phyloP scores from a whole-genome alignment of 306 rosid species.

The Vigna trinervia region DNA sequence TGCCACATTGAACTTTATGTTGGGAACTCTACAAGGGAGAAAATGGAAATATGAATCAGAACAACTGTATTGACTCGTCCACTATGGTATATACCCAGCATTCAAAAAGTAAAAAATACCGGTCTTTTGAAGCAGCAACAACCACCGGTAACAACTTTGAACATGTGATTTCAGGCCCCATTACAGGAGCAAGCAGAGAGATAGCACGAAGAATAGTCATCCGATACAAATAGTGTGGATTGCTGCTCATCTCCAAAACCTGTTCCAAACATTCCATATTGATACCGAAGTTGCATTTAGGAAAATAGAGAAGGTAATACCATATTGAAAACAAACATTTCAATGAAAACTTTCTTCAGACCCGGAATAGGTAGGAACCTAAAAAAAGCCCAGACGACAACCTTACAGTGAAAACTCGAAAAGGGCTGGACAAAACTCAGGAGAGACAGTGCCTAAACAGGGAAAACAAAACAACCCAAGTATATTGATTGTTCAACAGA shows the following conservation, averaged over 20 bases:
- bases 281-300: constrained; percentile 35
- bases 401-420: neutral
- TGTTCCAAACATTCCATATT: constrained; percentile 41
- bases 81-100: neutral
- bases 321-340: constrained; percentile 28
- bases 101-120: constrained; percentile 52
- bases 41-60: constrained; percentile 43
- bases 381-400: constrained; percentile 18
- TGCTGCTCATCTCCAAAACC: constrained; percentile 92
- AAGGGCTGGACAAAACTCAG: constrained; percentile 7
- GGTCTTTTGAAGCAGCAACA: constrained; percentile 78
- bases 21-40: constrained; percentile 73
- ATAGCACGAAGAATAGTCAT: constrained; percentile 91
- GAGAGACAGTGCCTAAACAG: neutral
- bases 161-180: constrained; percentile 91
- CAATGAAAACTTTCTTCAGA: constrained; percentile 25
- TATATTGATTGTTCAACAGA: neutral
- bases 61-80: constrained; percentile 23
- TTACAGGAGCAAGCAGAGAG: constrained; percentile 90
- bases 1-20: constrained; percentile 92
- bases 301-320: constrained; percentile 6
- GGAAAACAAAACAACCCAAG: neutral
- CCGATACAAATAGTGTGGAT: constrained; percentile 92
- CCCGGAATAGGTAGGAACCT: neutral
- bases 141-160: constrained; percentile 81